phyloP scores from a whole-genome alignment of 2,329 filamentous ascomycete species.

The Madurella mycetomatis region DNA sequence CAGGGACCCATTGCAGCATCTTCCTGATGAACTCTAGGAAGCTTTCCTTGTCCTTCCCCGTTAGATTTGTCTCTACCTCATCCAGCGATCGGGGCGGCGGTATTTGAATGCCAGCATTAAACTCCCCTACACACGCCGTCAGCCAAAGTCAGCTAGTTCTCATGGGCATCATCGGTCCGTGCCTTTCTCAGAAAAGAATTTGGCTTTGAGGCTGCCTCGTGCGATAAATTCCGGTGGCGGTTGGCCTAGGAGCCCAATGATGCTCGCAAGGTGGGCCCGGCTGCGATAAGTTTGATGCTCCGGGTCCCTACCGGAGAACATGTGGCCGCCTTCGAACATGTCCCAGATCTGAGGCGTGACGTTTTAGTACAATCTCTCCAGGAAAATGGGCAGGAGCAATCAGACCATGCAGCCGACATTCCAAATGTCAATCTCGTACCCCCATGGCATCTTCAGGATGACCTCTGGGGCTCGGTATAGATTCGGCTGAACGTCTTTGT shows the following conservation, averaged over 20 bases:
- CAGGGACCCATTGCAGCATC: slow-evolving; percentile 4
- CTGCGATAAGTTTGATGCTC: background rate
- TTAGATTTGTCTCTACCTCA: background rate
- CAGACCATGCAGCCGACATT: slow-evolving; percentile 48
- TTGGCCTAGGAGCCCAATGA: background rate
- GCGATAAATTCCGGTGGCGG: background rate
- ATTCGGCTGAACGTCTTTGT: slow-evolving; percentile 37
- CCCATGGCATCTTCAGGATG: slow-evolving; percentile 43
- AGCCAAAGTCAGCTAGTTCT: background rate
- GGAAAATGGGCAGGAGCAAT: slow-evolving; percentile 19
- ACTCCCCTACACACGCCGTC: background rate
- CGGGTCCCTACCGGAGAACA: slow-evolving; percentile 32
- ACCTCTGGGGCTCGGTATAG: slow-evolving; percentile 44
- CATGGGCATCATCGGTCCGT: background rate
- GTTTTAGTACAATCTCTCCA: slow-evolving; percentile 8
- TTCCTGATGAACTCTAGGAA: background rate
- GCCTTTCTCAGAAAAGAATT: background rate
- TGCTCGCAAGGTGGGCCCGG: slow-evolving; percentile 5
- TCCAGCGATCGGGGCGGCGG: background rate
- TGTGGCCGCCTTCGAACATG: slow-evolving; percentile 41
- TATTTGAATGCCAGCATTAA: background rate
- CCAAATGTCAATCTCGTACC: slow-evolving; percentile 48
- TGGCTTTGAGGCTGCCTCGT: background rate
- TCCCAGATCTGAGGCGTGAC: slow-evolving; percentile 41
- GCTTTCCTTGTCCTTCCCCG: background rate